Evolutionary conservation across 345 rosid genomes (phyloP).

Genomic region (Brassica napus): DNA sequence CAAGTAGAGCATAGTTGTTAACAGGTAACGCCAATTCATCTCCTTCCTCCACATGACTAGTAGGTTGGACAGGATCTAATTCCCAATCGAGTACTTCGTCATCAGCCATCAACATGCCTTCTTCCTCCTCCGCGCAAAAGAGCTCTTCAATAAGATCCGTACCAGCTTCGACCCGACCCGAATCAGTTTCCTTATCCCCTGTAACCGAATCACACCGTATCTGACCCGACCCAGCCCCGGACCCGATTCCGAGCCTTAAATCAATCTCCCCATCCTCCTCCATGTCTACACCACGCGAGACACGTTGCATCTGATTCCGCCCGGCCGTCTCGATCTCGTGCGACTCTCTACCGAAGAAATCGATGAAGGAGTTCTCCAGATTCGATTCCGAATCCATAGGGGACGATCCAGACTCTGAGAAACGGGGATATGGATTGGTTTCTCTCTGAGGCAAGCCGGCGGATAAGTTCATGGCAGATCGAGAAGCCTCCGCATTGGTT

Average conservation of each 20-base stretch:
- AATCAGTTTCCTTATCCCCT: conserved; percentile 19
- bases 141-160: background rate
- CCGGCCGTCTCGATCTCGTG: background rate
- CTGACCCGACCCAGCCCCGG: conserved; percentile 8
- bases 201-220: conserved; percentile 15
- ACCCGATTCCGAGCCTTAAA: conserved; percentile 32
- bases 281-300: background rate
- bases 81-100: conserved; percentile 25
- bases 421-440: background rate
- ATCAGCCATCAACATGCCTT: conserved; percentile 10
- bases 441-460: conserved; percentile 5
- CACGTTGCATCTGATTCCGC: conserved; percentile 11
- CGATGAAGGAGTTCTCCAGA: conserved; percentile 5
- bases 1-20: conserved; percentile 8
- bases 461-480: background rate
- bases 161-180: conserved; percentile 28
- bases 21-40: conserved; percentile 23
- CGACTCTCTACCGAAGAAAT: conserved; percentile 27
- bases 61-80: conserved; percentile 2
- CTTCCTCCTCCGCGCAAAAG: background rate
- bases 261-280: conserved; percentile 4
- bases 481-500: conserved; percentile 4
- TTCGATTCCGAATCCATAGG: conserved; percentile 14
- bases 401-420: background rate
- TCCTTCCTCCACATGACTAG: background rate